phyloP scores from a whole-genome alignment of 441 rosid species.

The Arabidopsis lyrata region DNA sequence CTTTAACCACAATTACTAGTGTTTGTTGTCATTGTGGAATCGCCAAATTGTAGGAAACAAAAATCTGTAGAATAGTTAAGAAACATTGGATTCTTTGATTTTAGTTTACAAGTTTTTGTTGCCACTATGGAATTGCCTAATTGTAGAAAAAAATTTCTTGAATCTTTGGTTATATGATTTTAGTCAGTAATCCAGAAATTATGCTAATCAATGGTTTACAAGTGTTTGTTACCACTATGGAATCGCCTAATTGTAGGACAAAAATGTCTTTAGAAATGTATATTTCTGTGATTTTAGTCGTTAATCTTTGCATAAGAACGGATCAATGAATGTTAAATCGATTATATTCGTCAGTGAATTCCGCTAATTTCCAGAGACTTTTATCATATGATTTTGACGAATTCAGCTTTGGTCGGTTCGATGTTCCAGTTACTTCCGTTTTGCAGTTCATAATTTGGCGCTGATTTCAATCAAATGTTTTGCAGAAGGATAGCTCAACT shows the following conservation, averaged over 20 bases:
- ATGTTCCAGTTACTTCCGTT: background rate
- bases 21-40: no score
- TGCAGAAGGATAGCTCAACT: constrained; percentile 79
- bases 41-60: no score
- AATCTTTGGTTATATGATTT: background rate
- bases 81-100: no score
- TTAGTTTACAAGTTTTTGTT: no score
- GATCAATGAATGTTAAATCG: background rate
- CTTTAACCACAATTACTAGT: background rate
- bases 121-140: no score
- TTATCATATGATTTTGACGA: background rate
- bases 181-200: background rate
- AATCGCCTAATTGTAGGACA: background rate
- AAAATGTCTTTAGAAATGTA: background rate
- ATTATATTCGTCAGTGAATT: background rate
- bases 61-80: no score
- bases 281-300: background rate
- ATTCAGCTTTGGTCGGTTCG: background rate
- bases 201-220: background rate
- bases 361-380: background rate
- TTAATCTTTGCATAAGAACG: background rate
- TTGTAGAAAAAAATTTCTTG: no score
- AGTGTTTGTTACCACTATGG: background rate
- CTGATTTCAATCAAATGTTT: constrained; percentile 11
- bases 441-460: background rate